Evolutionary conservation across 164 flowering plant genomes (phyloP).

Genomic region (Warburgia ugandensis): DNA sequence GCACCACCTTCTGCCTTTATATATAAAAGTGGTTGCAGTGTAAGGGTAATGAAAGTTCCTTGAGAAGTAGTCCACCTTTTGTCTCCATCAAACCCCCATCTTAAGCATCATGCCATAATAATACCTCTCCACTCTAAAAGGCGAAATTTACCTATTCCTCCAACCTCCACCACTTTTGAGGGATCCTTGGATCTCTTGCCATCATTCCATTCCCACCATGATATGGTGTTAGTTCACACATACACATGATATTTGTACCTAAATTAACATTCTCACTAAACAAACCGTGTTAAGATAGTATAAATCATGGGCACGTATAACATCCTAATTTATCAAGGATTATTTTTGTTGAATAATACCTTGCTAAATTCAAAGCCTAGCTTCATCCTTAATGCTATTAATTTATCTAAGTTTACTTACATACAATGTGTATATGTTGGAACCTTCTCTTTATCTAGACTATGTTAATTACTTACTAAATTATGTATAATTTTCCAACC

Average conservation of each 20-base stretch:
- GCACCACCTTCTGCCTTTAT: conserved; percentile 1
- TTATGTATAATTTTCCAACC: too few relatives aligned
- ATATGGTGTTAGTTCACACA: conserved; percentile 5
- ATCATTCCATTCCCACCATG: conserved; percentile 11
- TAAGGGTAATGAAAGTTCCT: conserved; percentile 5
- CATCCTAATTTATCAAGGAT: too few relatives aligned
- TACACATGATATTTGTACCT: conserved; percentile 1
- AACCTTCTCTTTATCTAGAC: too few relatives aligned
- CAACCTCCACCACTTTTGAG: conserved; percentile 7
- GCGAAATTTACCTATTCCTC: conserved; percentile 18
- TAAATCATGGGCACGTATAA: too few relatives aligned
- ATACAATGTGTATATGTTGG: too few relatives aligned
- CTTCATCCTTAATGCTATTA: too few relatives aligned
- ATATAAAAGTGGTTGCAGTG: conserved; percentile 8
- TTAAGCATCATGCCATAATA: conserved; percentile 32
- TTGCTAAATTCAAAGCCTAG: too few relatives aligned
- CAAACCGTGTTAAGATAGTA: too few relatives aligned
- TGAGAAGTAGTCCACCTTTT: conserved; percentile 10
- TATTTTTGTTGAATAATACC: too few relatives aligned
- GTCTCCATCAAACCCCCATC: conserved; percentile 19
- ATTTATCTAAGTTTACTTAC: too few relatives aligned
- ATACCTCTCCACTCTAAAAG: conserved; percentile 23
- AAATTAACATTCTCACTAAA: too few relatives aligned
- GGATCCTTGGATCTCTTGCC: conserved; percentile 15
- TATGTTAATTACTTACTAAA: too few relatives aligned